Percentiles rank a stretch among this genome's conserved stretches.
These are phyloP conservation scores for Neofusicoccum ribis DNA, from an alignment of 2,329 filamentous ascomycete species.

Conservation along the genomic window DNA sequence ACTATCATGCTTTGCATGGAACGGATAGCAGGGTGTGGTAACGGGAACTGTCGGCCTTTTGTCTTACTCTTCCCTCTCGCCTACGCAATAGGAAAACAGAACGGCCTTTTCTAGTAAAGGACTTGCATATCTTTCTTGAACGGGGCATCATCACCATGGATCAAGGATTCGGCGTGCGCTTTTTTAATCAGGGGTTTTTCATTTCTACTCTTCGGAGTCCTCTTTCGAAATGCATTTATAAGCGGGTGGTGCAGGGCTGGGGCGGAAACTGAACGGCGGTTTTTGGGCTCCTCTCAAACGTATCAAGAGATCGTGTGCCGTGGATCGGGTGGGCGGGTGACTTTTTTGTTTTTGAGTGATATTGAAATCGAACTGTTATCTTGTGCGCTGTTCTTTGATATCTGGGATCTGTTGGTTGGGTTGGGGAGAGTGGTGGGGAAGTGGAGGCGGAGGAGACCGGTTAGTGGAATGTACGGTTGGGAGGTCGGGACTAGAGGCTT, in stretches of 20 bases:
- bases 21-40: no score
- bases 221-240: not conserved
- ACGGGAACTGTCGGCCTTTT: no score
- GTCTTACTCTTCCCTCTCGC: no score
- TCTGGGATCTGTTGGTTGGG: no score
- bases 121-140: not conserved
- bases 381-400: no score
- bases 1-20: no score
- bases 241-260: not conserved
- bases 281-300: not conserved
- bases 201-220: not conserved
- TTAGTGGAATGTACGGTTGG: no score
- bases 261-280: not conserved
- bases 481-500: no score
- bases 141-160: no score
- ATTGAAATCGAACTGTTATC: not conserved
- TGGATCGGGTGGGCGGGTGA: not conserved
- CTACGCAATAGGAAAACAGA: not conserved
- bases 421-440: no score
- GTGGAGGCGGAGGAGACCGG: no score
- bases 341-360: not conserved
- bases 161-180: not conserved
- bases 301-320: not conserved
- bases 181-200: not conserved
- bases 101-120: not conserved